These are phyloP conservation scores for Aquilaria sinensis DNA, from an alignment of 345 rosid species.

Conservation along the genomic window DNA sequence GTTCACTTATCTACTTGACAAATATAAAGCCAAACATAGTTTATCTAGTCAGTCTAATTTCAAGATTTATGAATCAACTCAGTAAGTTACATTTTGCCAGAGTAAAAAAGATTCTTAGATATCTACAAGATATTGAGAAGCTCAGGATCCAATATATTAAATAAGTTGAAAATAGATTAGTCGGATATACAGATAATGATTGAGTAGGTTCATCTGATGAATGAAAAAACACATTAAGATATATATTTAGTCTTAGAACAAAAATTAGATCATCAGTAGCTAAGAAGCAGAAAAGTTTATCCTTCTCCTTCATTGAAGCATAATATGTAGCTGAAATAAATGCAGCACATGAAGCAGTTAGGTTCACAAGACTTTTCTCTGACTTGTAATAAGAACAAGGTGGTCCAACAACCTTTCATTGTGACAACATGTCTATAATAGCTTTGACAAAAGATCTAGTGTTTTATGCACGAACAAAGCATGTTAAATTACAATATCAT, in stretches of 20 bases:
- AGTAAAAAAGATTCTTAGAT: background rate
- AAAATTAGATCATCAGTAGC: background rate
- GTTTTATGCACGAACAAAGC: background rate
- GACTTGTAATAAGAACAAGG: background rate
- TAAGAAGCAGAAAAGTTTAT: background rate
- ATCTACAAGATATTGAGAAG: background rate
- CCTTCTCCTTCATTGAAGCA: background rate
- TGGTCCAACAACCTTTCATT: background rate
- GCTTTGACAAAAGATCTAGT: conserved; percentile 1
- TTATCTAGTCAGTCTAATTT: background rate
- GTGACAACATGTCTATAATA: background rate
- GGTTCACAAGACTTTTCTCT: background rate
- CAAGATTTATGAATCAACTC: background rate
- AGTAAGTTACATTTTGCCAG: background rate
- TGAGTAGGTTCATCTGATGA: conserved; percentile 1
- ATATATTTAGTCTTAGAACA: background rate
- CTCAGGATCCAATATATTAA: background rate
- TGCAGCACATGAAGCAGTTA: conserved; percentile 9
- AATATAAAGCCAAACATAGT: background rate
- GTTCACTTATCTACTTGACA: too few species aligned
- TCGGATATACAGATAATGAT: background rate
- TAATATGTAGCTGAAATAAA: background rate
- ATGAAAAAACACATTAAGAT: background rate
- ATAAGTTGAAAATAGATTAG: background rate
- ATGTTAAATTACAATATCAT: too few species aligned